phyloP scores from a whole-genome alignment of 345 rosid species.

The Noccaea bulbosa region DNA sequence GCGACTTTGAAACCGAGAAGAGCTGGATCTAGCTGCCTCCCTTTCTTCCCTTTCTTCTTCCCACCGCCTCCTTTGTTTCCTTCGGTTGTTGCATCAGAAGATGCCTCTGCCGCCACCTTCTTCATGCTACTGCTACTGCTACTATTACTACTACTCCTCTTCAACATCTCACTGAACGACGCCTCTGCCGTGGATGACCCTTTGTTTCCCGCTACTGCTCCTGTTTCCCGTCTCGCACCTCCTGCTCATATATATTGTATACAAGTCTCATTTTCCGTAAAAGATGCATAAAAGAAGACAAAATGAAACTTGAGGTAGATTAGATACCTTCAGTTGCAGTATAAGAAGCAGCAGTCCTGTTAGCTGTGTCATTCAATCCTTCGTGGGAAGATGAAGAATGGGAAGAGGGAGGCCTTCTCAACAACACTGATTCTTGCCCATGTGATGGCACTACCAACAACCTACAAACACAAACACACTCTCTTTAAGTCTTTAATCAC shows the following conservation, averaged over 20 bases:
- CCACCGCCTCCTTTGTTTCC: constrained; percentile 54
- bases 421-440: constrained; percentile 51
- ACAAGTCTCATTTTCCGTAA: not conserved
- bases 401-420: constrained; percentile 49
- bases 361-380: constrained; percentile 48
- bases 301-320: not conserved
- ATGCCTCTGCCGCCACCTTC: constrained; percentile 31
- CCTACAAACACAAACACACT: constrained; percentile 6
- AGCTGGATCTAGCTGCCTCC: constrained; percentile 85
- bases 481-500: not conserved
- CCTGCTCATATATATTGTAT: not conserved
- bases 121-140: constrained; percentile 29
- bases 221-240: constrained; percentile 46
- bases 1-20: constrained; percentile 90
- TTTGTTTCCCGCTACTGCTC: constrained; percentile 47
- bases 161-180: constrained; percentile 76
- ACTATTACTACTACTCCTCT: constrained; percentile 27
- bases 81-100: constrained; percentile 34
- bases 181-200: constrained; percentile 56
- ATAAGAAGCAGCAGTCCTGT: constrained; percentile 46
- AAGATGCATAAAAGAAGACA: not conserved
- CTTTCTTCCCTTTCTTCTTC: constrained; percentile 92
- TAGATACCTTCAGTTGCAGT: constrained; percentile 53
- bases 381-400: constrained; percentile 58
- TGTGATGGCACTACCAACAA: constrained; percentile 45